Evolutionary conservation across 2,329 filamentous ascomycete genomes (phyloP).

Genomic region (Sporothrix dimorphospora): DNA sequence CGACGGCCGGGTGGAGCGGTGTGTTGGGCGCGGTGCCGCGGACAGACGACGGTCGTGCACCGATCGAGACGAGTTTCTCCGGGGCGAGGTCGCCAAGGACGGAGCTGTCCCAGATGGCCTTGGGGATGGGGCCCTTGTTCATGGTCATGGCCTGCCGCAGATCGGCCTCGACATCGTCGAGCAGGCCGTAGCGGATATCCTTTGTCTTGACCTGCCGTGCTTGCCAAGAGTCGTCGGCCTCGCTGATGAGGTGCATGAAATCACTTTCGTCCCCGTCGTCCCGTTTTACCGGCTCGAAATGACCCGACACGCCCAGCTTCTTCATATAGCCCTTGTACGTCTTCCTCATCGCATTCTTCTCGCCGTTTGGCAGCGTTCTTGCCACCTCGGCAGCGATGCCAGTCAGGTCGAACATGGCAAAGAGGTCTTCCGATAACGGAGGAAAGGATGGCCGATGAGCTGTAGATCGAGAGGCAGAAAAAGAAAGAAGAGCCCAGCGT

Average conservation of each 20-base stretch:
- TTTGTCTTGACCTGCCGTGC: constrained; percentile 57
- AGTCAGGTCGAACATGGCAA: constrained; percentile 59
- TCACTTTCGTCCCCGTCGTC: constrained; percentile 55
- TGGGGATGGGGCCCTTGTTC: constrained; percentile 60
- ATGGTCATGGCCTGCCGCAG: constrained; percentile 59
- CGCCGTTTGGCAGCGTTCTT: constrained; percentile 65
- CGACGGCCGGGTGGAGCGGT: constrained; percentile 46
- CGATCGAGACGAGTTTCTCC: constrained; percentile 43
- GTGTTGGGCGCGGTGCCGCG: constrained; percentile 59
- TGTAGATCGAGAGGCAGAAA: constrained; percentile 38
- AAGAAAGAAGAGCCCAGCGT: constrained; percentile 41
- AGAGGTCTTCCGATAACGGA: constrained; percentile 59
- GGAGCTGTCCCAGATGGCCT: constrained; percentile 58
- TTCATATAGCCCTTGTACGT: constrained; percentile 72
- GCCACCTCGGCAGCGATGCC: constrained; percentile 64
- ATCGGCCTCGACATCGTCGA: constrained; percentile 47
- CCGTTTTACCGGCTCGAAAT: constrained; percentile 63
- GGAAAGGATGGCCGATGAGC: constrained; percentile 54
- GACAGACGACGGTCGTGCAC: constrained; percentile 47
- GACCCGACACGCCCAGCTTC: constrained; percentile 62
- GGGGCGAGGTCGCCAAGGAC: constrained; percentile 61
- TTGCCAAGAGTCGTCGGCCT: constrained; percentile 61
- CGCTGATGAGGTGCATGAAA: constrained; percentile 55
- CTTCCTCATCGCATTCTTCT: constrained; percentile 68
- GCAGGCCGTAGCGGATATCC: constrained; percentile 59